Evolutionary conservation across 805 yeast species (phyloP), one percentile per base, ranked within the genome.

Genomic region (Spathaspora passalidarum): DNA sequence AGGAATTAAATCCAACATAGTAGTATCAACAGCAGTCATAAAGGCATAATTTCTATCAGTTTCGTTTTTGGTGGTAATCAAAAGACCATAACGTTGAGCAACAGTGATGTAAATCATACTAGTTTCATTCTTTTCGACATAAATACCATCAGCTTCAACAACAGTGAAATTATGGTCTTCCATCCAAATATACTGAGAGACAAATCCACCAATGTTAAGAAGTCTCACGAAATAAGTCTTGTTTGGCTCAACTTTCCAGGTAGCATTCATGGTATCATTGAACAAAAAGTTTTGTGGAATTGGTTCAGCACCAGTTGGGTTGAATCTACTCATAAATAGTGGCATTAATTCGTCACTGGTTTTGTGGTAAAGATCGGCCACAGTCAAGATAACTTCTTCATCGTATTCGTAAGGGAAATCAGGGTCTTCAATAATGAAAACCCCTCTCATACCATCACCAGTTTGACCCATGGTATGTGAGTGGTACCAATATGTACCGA

Each of bases 401-500:
- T 86, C 92, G 49, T 73, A 84, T 11, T 72, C 66, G 52, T 81
- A 84, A 0, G 86, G 86, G 43, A 49, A 56, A 48, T 83, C 88
- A 41, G 53, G 62, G 44, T 59, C 87, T 56, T 85, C 84, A 56
- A 94, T 84, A 53, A 94, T 76, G 53, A 92, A 79, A 17, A 80
- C 71, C 59, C 85, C 94, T 70, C 90, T 78, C 81, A 86, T 78
- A 62, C 99, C 99, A 62, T 94, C 98, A 65, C 94, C 91, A 59
- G 90, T 90, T 68, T 91, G 96, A 56, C 91, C 92, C 18, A 76
- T 67, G 29, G 91, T 81, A 70, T 94, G 99, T 23, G 98, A 88
- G 68, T 94, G 99, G 75, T 92, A 94, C 99, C 99, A 94, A 76
- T 75, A 94, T 16, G 96, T 79, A 59, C 99, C 99, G 47, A 75